These are phyloP conservation scores for Gossypium sturtianum DNA, from an alignment of 345 rosid species.

Conservation along the genomic window DNA sequence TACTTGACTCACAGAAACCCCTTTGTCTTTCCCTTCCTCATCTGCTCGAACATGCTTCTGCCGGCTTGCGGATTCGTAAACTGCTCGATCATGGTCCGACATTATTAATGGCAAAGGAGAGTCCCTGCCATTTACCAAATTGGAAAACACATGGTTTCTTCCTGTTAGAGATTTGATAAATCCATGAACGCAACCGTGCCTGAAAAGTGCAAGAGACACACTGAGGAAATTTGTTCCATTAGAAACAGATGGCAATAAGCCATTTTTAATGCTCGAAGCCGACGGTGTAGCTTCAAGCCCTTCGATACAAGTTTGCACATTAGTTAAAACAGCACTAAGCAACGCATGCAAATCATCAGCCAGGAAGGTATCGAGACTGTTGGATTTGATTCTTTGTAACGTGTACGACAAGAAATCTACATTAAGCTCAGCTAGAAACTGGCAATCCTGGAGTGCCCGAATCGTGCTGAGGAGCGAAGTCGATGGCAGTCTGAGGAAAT, in stretches of 20 bases:
- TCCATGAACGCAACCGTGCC: conserved; percentile 7
- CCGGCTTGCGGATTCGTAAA: conserved; percentile 29
- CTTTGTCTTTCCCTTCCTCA: not conserved
- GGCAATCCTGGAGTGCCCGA: conserved; percentile 27
- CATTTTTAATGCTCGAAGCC: not conserved
- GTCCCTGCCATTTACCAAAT: conserved; percentile 2
- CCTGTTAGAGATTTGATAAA: conserved; percentile 4
- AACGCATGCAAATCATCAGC: conserved; percentile 19
- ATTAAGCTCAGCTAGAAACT: conserved; percentile 16
- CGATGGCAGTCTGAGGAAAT: conserved; percentile 17
- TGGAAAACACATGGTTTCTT: conserved; percentile 13
- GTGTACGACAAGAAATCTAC: conserved; percentile 19
- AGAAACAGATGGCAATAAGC: conserved; percentile 1
- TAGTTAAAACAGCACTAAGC: conserved; percentile 29
- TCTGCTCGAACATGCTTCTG: conserved; percentile 24
- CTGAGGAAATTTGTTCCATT: conserved; percentile 22
- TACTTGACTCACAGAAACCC: conserved; percentile 11
- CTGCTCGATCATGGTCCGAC: conserved; percentile 25
- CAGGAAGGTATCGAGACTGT: conserved; percentile 1
- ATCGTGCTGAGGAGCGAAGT: not conserved
- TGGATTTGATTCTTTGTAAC: not conserved
- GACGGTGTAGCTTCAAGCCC: conserved; percentile 3
- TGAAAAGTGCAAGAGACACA: conserved; percentile 25
- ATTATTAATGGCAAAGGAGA: conserved; percentile 29
- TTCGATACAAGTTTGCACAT: conserved; percentile 24